Conservation (phyloP, 805 yeast genomes). For the Blastobotrys peoriensis region DNA sequence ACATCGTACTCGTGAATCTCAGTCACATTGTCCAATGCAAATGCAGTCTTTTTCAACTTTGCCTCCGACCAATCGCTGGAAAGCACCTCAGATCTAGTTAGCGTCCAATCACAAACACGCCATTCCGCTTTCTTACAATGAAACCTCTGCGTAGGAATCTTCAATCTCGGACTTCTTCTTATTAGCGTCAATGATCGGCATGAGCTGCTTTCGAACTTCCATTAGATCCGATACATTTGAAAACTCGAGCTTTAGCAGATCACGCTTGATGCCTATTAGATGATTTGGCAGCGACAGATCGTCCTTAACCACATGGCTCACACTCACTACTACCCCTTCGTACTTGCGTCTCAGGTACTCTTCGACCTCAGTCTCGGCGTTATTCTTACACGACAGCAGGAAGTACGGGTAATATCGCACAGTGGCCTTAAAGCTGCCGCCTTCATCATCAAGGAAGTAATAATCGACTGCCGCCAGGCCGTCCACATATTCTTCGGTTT, state of each 20-base stretch:
- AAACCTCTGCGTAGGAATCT: constrained; percentile 59
- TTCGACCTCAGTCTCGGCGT: constrained; percentile 68
- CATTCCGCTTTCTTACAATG: no score
- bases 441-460: constrained; percentile 92
- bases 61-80: constrained; percentile 8
- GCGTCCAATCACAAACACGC: constrained; percentile 6
- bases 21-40: constrained; percentile 56
- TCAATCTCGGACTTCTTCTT: constrained; percentile 53
- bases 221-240: constrained; percentile 68
- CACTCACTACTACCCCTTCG: constrained; percentile 55
- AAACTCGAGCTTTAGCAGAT: constrained; percentile 62
- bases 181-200: constrained; percentile 68
- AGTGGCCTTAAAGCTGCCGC: constrained; percentile 89
- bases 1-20: constrained; percentile 94
- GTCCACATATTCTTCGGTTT: constrained; percentile 49
- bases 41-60: constrained; percentile 26
- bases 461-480: constrained; percentile 89
- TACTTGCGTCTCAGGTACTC: constrained; percentile 67
- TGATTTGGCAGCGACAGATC: constrained; percentile 84
- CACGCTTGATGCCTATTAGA: constrained; percentile 64
- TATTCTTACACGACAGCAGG: constrained; percentile 52
- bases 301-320: constrained; percentile 58
- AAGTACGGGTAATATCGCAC: constrained; percentile 84
- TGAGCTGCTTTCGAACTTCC: constrained; percentile 62
- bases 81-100: neutral